phyloP scores from a whole-genome alignment of 2,329 filamentous ascomycete genomes.

The Tolypocladium sp. region DNA sequence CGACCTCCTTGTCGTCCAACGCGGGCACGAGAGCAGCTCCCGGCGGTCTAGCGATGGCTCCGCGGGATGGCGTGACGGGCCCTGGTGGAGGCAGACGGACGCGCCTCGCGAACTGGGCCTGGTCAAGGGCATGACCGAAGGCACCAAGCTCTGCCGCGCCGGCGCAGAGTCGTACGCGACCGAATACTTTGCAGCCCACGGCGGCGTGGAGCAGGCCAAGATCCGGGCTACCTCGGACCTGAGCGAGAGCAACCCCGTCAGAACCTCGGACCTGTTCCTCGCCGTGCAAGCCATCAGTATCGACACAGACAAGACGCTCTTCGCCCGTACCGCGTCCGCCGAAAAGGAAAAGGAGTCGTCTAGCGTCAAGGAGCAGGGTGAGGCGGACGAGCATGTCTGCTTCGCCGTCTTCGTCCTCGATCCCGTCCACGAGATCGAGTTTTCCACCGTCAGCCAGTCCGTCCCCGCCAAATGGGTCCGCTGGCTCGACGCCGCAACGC shows the following conservation, averaged over 20 bases:
- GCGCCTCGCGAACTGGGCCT: slow-evolving; percentile 67
- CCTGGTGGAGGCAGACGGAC: slow-evolving; percentile 80
- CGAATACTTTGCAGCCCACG: slow-evolving; percentile 72
- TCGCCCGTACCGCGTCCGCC: slow-evolving; percentile 45
- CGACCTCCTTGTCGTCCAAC: slow-evolving; percentile 87
- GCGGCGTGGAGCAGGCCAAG: slow-evolving; percentile 73
- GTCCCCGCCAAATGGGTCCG: slow-evolving; percentile 79
- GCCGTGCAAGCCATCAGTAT: slow-evolving; percentile 81
- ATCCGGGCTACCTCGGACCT: slow-evolving; percentile 70
- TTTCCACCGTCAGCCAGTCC: slow-evolving; percentile 71
- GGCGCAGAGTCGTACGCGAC: slow-evolving; percentile 79
- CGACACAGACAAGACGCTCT: slow-evolving; percentile 55
- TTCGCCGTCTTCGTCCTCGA: slow-evolving; percentile 79
- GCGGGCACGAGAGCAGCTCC: slow-evolving; percentile 74
- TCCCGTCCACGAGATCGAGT: slow-evolving; percentile 84
- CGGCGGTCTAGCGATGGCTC: slow-evolving; percentile 50
- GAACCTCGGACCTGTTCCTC: slow-evolving; percentile 90
- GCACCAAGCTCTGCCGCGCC: slow-evolving; percentile 83
- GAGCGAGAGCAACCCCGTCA: slow-evolving; percentile 78
- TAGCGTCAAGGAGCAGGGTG: slow-evolving; percentile 39
- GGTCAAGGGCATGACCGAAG: slow-evolving; percentile 73
- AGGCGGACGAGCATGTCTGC: slow-evolving; percentile 53
- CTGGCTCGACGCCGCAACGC: slow-evolving; percentile 76
- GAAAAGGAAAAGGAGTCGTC: slow-evolving; percentile 47
- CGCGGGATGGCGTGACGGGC: slow-evolving; percentile 81